These are phyloP conservation scores for Penicillium sp. DNA, from an alignment of 2,329 filamentous ascomycete genomes.

Conservation along the genomic window DNA sequence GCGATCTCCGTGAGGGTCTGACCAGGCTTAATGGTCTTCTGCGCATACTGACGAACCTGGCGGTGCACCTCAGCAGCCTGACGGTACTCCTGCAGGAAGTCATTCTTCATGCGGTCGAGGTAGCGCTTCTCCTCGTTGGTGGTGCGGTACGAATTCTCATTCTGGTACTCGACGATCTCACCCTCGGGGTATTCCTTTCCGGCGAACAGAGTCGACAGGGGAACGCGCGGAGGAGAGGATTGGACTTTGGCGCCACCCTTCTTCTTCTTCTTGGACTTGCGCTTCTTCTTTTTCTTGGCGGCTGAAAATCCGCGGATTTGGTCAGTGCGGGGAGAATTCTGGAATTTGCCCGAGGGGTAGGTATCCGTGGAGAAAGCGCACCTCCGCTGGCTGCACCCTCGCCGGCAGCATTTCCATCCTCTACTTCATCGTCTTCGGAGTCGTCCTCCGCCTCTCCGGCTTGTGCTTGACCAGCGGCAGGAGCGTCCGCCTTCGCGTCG, in stretches of 20 bases:
- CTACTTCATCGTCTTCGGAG: too few relatives aligned
- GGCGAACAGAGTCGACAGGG: slow-evolving; percentile 64
- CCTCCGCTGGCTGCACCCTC: too few relatives aligned
- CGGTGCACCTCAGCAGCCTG: slow-evolving; percentile 78
- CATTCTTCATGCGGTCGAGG: slow-evolving; percentile 68
- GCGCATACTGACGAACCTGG: slow-evolving; percentile 74
- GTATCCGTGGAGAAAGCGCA: neutral
- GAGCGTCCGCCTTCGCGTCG: too few relatives aligned
- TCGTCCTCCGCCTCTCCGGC: too few relatives aligned
- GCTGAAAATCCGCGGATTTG: slow-evolving; percentile 25
- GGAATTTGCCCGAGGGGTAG: too few relatives aligned
- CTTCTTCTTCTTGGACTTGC: slow-evolving; percentile 66
- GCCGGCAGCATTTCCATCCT: too few relatives aligned
- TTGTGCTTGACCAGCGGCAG: too few relatives aligned
- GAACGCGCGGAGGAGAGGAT: slow-evolving; percentile 66
- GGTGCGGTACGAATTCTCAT: slow-evolving; percentile 70
- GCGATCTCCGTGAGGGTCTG: slow-evolving; percentile 73
- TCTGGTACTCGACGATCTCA: slow-evolving; percentile 66
- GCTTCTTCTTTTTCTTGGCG: slow-evolving; percentile 75
- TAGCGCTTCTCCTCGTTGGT: slow-evolving; percentile 78
- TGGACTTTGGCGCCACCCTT: slow-evolving; percentile 55
- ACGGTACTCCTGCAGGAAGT: slow-evolving; percentile 72
- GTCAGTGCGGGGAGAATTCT: too few relatives aligned
- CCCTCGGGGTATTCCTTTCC: slow-evolving; percentile 65
- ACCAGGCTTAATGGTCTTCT: slow-evolving; percentile 71